phyloP scores from a whole-genome alignment of 2,329 filamentous ascomycete genomes.

The Lecanicillium sp. region DNA sequence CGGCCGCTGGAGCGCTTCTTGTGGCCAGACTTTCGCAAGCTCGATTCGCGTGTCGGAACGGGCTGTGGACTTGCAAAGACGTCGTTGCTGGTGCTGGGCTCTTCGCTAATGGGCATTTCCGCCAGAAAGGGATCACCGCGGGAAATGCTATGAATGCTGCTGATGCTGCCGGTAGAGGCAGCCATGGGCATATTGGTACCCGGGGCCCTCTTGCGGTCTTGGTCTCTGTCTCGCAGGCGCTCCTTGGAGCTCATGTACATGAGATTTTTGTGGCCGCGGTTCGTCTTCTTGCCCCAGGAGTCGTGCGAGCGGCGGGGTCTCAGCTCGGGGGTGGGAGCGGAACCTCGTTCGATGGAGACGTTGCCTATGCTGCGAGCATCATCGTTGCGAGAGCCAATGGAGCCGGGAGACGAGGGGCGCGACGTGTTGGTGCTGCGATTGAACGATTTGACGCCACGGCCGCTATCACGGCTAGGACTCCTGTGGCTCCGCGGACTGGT shows the following conservation, averaged over 20 bases:
- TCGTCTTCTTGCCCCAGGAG: conserved; percentile 52
- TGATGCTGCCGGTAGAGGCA: conserved; percentile 28
- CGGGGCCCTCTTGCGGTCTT: conserved; percentile 45
- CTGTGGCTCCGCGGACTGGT: conserved; percentile 31
- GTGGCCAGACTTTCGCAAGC: conserved; percentile 49
- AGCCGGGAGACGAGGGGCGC: conserved; percentile 52
- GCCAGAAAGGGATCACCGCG: conserved; percentile 42
- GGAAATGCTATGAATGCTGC: conserved; percentile 25
- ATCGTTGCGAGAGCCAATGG: conserved; percentile 45
- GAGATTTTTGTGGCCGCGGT: conserved; percentile 46
- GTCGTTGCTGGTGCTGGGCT: conserved; percentile 27
- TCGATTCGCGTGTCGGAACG: conserved; percentile 62
- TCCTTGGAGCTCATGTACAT: conserved; percentile 71
- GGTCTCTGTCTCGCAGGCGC: conserved; percentile 52
- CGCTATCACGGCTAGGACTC: conserved; percentile 39
- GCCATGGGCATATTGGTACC: conserved; percentile 12
- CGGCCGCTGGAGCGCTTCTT: conserved; percentile 45
- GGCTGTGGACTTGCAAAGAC: conserved; percentile 25
- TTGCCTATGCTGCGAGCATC: conserved; percentile 56
- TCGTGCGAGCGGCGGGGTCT: conserved; percentile 47
- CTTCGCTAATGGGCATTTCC: conserved; percentile 48
- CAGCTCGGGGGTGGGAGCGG: conserved; percentile 39
- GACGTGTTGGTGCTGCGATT: conserved; percentile 39
- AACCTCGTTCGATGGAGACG: conserved; percentile 51
- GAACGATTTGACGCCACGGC: conserved; percentile 47